These are phyloP conservation scores for Phyllosticta paracitricarpa DNA, from an alignment of 2,329 filamentous ascomycete genomes.

Conservation along the genomic window DNA sequence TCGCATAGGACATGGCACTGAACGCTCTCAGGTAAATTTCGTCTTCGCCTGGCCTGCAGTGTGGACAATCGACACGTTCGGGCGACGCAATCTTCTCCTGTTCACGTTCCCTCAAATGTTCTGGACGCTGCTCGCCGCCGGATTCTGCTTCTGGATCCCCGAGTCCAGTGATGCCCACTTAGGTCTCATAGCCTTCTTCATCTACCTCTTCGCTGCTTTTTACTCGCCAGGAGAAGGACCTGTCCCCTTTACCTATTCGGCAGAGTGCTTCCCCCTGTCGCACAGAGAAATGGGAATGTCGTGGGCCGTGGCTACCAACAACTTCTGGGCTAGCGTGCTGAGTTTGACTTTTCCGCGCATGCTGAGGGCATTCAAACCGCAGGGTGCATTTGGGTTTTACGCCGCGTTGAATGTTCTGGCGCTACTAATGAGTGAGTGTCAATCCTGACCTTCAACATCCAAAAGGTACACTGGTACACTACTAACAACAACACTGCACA, in stretches of 20 bases:
- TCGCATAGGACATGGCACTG: too few relatives aligned
- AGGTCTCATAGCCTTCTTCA: conserved; percentile 44
- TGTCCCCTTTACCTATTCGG: conserved; percentile 58
- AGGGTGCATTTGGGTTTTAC: conserved; percentile 53
- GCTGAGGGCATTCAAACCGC: conserved; percentile 40
- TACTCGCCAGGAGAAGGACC: conserved; percentile 36
- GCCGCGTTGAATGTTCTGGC: conserved; percentile 50
- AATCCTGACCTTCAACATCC: background rate
- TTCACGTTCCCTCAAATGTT: conserved; percentile 43
- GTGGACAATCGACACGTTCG: conserved; percentile 46
- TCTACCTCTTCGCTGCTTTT: conserved; percentile 45
- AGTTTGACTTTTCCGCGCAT: conserved; percentile 53
- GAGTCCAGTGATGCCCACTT: conserved; percentile 30
- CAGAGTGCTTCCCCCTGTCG: conserved; percentile 60
- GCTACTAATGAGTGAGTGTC: conserved; percentile 20
- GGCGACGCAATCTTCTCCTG: conserved; percentile 40
- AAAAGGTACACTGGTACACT: background rate
- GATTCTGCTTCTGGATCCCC: conserved; percentile 44
- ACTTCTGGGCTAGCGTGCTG: conserved; percentile 49
- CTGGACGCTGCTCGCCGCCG: conserved; percentile 36
- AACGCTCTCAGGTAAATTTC: conserved; percentile 36
- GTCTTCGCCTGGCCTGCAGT: conserved; percentile 49
- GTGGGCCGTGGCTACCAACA: conserved; percentile 56
- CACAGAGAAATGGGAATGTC: conserved; percentile 64
- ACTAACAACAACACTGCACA: background rate